A percentile compares a stretch with the other conserved stretches of the same genome.
These are phyloP conservation scores for Talaromyces sp. DNA, from an alignment of 2,329 filamentous ascomycete genomes.

Conservation along the genomic window DNA sequence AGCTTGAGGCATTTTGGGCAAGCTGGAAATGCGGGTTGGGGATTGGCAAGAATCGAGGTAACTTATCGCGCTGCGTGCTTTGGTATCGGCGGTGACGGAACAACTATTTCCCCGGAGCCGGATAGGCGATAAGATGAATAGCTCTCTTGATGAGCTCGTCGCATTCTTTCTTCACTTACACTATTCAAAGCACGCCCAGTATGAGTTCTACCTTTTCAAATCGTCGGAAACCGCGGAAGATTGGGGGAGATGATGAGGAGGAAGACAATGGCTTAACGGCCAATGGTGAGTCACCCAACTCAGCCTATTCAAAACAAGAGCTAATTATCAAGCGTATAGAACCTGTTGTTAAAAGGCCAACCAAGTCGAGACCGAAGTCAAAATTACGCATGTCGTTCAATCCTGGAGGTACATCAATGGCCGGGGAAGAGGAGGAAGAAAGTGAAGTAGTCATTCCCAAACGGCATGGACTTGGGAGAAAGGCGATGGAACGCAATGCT, in stretches of 20 bases:
- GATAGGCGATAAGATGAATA: conserved; percentile 27
- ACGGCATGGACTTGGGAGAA: conserved; percentile 60
- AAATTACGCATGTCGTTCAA: conserved; percentile 78
- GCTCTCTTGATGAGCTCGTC: conserved; percentile 5
- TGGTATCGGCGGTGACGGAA: conserved; percentile 36
- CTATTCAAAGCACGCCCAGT: not conserved
- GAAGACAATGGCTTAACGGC: conserved; percentile 46
- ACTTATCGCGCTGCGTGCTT: conserved; percentile 27
- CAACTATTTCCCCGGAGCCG: conserved; percentile 36
- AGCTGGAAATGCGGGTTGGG: conserved; percentile 26
- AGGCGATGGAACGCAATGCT: conserved; percentile 69
- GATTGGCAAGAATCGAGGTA: conserved; percentile 20
- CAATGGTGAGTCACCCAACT: conserved; percentile 45
- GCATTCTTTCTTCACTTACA: not conserved
- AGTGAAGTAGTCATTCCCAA: conserved; percentile 63
- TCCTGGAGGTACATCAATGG: conserved; percentile 58
- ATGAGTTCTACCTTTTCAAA: conserved; percentile 63
- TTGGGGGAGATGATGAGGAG: conserved; percentile 70
- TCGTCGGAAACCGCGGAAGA: conserved; percentile 72
- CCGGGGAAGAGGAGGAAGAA: conserved; percentile 56
- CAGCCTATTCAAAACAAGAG: not conserved
- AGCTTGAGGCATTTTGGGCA: conserved; percentile 85
- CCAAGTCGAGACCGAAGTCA: conserved; percentile 69
- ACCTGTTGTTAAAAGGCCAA: conserved; percentile 59
- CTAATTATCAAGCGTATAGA: conserved; percentile 23